Evolutionary conservation across 2,329 filamentous ascomycete species (phyloP).

Genomic region (Aspergillus pseudonomiae): DNA sequence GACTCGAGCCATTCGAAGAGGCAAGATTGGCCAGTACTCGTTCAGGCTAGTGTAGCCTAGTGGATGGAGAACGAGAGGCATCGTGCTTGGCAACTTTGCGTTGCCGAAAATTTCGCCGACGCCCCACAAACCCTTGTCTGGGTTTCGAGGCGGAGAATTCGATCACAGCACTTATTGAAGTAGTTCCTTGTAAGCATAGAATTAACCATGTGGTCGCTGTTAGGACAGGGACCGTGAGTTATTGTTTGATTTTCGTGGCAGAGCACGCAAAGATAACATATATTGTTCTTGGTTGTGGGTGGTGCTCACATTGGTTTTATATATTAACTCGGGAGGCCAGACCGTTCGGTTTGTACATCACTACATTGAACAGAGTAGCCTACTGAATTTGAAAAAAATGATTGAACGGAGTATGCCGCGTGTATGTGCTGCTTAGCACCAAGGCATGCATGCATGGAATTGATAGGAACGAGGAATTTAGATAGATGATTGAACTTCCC

Average conservation of each 20-base stretch:
- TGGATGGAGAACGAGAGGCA: background rate
- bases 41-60: background rate
- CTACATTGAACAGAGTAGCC: no score
- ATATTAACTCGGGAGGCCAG: background rate
- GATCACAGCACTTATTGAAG: background rate
- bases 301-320: background rate
- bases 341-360: background rate
- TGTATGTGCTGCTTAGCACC: no score
- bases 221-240: background rate
- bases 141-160: background rate
- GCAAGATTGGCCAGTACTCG: background rate
- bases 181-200: background rate
- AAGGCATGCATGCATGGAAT: no score
- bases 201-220: background rate
- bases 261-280: slow-evolving; percentile 1
- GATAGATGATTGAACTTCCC: no score
- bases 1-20: background rate
- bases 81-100: background rate
- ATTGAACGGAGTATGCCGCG: no score
- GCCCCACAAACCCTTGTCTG: background rate
- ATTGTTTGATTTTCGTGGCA: background rate
- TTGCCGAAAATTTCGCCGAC: background rate
- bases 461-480: no score
- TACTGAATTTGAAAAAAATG: no score
- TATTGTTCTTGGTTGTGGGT: background rate